These are phyloP conservation scores for Aspergillus egyptiacus DNA, from an alignment of 495 filamentous ascomycete genomes.

Conservation along the genomic window DNA sequence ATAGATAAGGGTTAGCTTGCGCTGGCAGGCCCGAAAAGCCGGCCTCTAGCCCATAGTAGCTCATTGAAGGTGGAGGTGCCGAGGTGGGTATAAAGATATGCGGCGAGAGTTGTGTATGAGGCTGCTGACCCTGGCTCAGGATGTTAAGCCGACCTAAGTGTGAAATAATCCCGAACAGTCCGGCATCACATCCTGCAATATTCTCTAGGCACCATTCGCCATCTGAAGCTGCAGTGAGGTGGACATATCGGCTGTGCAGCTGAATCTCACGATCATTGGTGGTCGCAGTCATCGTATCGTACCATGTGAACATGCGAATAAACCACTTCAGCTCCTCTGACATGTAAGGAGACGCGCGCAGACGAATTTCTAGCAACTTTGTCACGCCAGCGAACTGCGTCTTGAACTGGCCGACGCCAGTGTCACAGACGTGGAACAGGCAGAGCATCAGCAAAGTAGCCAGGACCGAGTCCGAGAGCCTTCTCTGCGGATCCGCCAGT, in stretches of 20 bases:
- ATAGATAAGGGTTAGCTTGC: constrained; percentile 17
- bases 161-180: constrained; percentile 70
- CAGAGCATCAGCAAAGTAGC: constrained; percentile 85
- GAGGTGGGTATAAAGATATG: constrained; percentile 29
- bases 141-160: constrained; percentile 81
- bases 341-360: constrained; percentile 50
- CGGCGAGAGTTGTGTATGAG: constrained; percentile 26
- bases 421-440: constrained; percentile 90
- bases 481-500: constrained; percentile 64
- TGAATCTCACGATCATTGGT: constrained; percentile 92
- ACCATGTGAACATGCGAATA: constrained; percentile 93
- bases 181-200: constrained; percentile 77
- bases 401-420: constrained; percentile 83
- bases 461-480: constrained; percentile 79
- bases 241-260: constrained; percentile 62
- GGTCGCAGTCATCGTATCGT: constrained; percentile 88
- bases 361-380: constrained; percentile 78
- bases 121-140: constrained; percentile 69
- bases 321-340: constrained; percentile 79
- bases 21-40: constrained; percentile 10
- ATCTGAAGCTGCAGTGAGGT: constrained; percentile 58
- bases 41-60: constrained; percentile 24
- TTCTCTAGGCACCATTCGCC: constrained; percentile 81
- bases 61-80: constrained; percentile 36
- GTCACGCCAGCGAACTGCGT: constrained; percentile 93